Evolutionary conservation across 2,329 filamentous ascomycete species (phyloP).

Genomic region (Arthrobotrys musiformis): DNA sequence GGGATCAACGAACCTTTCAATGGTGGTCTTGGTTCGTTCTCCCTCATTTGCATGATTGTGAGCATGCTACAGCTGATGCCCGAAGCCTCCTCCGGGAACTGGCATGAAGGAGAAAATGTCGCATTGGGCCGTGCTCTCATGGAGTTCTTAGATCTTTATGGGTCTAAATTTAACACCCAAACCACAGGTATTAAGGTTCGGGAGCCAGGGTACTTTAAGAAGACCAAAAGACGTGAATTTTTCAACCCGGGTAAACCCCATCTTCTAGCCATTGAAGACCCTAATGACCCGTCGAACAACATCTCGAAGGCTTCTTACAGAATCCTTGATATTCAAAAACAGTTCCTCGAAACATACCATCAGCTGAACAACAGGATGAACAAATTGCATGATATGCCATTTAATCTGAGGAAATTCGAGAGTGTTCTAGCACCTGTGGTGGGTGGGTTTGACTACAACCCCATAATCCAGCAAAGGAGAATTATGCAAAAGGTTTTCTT

Average conservation of each 20-base stretch:
- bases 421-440: constrained; percentile 78
- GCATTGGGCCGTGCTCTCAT: constrained; percentile 76
- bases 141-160: constrained; percentile 90
- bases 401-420: constrained; percentile 59
- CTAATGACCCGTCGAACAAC: constrained; percentile 85
- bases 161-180: constrained; percentile 78
- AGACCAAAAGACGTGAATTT: constrained; percentile 68
- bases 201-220: constrained; percentile 77
- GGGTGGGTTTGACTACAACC: constrained; percentile 77
- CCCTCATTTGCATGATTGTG: constrained; percentile 91
- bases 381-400: constrained; percentile 63
- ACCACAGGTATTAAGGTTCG: constrained; percentile 79
- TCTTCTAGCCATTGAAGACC: constrained; percentile 84
- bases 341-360: constrained; percentile 74
- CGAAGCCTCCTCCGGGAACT: constrained; percentile 71
- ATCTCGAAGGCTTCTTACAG: constrained; percentile 86
- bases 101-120: constrained; percentile 74
- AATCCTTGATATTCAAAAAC: constrained; percentile 73
- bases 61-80: constrained; percentile 86
- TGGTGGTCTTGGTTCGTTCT: constrained; percentile 92
- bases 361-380: constrained; percentile 71
- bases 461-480: constrained; percentile 76
- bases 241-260: constrained; percentile 54
- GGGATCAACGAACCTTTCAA: constrained; percentile 90
- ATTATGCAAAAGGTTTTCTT: constrained; percentile 55